Conservation (phyloP, 2,329 filamentous ascomycete genomes). For the Paraconiothyrium brasiliense region DNA sequence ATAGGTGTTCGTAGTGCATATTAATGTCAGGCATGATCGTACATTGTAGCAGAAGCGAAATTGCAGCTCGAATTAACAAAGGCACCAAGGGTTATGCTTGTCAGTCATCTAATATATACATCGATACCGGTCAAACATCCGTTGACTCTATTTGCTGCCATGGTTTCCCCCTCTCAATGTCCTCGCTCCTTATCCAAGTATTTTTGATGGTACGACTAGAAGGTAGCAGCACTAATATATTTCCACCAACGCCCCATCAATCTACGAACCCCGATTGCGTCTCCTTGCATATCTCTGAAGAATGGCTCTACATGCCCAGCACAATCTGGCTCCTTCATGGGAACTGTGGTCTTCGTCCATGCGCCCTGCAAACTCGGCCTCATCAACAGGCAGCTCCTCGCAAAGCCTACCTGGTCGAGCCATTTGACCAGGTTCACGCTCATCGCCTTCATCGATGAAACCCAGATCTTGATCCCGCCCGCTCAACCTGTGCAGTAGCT, state of each 20-base stretch:
- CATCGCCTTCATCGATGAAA: not conserved
- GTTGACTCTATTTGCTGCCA: not conserved
- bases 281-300: conserved; percentile 1
- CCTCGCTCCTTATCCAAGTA: not conserved
- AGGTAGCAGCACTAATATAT: not conserved
- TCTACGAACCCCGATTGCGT: not conserved
- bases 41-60: not conserved
- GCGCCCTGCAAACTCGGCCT: not conserved
- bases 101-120: not conserved
- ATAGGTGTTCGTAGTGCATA: not conserved
- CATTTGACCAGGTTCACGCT: not conserved
- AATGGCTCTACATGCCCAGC: conserved; percentile 2
- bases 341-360: not conserved
- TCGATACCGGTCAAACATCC: not conserved
- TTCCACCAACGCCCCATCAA: not conserved
- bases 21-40: not conserved
- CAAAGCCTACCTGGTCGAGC: not conserved
- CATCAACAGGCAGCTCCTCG: not conserved
- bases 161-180: not conserved
- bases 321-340: not conserved
- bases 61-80: not conserved
- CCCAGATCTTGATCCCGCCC: not conserved
- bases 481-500: not conserved
- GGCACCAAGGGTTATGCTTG: not conserved
- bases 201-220: not conserved